Evolutionary conservation across 495 filamentous ascomycete species (phyloP), one percentile per base, ranked within the genome.

Genomic region (Annulohypoxylon maeteangense): DNA sequence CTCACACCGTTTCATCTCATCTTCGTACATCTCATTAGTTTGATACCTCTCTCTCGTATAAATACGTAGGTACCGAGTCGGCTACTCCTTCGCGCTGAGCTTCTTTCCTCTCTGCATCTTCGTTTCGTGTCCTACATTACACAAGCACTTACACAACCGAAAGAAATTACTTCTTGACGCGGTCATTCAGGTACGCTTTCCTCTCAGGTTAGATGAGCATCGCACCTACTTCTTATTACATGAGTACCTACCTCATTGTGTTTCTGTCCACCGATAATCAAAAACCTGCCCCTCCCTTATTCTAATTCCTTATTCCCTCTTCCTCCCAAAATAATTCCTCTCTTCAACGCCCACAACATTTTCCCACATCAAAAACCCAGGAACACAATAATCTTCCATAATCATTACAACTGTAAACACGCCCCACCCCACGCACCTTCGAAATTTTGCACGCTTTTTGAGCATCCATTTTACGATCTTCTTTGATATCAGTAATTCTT

Each of bases 401-500:
- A 74, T 62, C 68, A 72, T 75, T 62, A 70, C 75, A 74, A 62
- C 36, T 29, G 62, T 56, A 69, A 67, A 70, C 67, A 31, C 62
- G 8, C 62, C 27, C 44, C 57, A 62, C 29, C 66, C 64, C 70
- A 70, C 64, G 25, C 64, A 70, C 63, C 57, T 70, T 63, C 65
- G 50, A 66, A 66, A 64, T 77, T 72, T 75, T 77, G 73, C 65
- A 74, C 51, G 60, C 75, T 74, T 76, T 75, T 77, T 75, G 67
- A 77, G 73, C 75, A 76, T 77, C 62, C 22, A 66, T 74, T 70
- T 50, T 34, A 48, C 31, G 12, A 40, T 68, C 47, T 57, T 65
- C 40, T 72, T 75, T 71, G 71, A 74, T 61, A 58, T 36, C 67
- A 74, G 40, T 23, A 74, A 60, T 77, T 75, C 75, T 77, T 68